Evolutionary conservation across 129 eudicot genomes (phyloP), one percentile per base, ranked within the genome.

Genomic region (Silybum marianum): DNA sequence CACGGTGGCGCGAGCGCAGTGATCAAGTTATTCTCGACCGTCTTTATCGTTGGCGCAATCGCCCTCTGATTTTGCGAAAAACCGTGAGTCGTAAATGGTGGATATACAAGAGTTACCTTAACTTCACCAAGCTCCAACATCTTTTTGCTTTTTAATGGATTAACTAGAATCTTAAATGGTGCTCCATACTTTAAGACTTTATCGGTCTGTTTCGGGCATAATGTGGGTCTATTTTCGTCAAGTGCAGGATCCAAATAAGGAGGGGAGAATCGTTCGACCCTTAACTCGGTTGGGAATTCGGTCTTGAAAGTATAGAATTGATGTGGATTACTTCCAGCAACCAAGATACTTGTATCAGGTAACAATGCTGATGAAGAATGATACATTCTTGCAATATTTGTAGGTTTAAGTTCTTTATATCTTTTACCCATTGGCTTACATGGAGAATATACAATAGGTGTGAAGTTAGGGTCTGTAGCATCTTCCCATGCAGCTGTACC

Each of bases 21-120:
- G 7, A 91, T 76, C 8, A 18, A 11, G 7, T 77, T 36, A 1
- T 67, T 24, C 0, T 38, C 22, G 26, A 84, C 66, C 1, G 21
- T 34, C 36, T 6, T 69, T 22, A 83, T 30, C 25, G 44, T 46
- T 67, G 88, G 78, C 44, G 88, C 69, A 1, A 88, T 44, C 89
- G 87, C 7, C 74, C 98, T 91, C 75, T 93, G 98, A 81, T 87
- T 87, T 81, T 77, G 84, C 2, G 97, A 91, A 85, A 85, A 93
- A 9, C 97, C 98, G 23, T 93, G 98, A 14, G 97, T 93, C 4
- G 98, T 91, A 44, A 93, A 93, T 0, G 98, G 97, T 9, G 98
- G 98, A 9, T 86, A 69, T 14, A 84, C 69, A 87, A 93, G 58
- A 0, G 98, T 88, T 42, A 93, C 44, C 86, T 84, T 90, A 24